Conservation (phyloP, 306 rosid genomes). For the Medicago ruthenica region DNA sequence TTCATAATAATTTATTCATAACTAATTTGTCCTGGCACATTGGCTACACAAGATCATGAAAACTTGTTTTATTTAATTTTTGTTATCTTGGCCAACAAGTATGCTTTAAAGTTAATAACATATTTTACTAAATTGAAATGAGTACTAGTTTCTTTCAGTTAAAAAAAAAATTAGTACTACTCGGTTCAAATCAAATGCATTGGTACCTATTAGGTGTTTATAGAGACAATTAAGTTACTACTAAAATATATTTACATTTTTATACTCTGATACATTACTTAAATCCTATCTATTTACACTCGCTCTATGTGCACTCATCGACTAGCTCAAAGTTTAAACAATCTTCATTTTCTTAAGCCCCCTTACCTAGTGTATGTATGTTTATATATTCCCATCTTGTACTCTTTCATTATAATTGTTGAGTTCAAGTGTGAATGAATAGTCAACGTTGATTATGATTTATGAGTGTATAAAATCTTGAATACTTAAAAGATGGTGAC, state of each 20-base stretch:
- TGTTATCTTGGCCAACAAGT: conserved; percentile 8
- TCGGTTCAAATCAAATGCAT: background rate
- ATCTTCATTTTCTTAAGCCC: background rate
- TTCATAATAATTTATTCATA: no score
- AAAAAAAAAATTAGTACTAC: background rate
- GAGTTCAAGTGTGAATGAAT: background rate
- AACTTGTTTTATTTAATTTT: background rate
- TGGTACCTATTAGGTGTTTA: background rate
- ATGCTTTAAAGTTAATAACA: background rate
- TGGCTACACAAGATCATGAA: conserved; percentile 5
- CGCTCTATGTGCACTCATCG: background rate
- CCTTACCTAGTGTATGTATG: background rate
- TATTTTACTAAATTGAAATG: background rate
- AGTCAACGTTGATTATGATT: no score
- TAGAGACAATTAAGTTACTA: background rate
- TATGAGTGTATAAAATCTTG: no score
- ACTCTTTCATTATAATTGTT: background rate
- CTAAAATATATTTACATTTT: background rate
- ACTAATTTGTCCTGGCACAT: background rate
- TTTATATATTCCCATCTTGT: background rate
- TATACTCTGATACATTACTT: background rate
- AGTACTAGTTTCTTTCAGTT: background rate
- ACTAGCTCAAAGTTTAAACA: background rate
- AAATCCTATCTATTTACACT: background rate
- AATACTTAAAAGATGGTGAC: no score